Evolutionary conservation across 75 land plant genomes (phyloP).

Genomic region (Picea sitchensis): DNA sequence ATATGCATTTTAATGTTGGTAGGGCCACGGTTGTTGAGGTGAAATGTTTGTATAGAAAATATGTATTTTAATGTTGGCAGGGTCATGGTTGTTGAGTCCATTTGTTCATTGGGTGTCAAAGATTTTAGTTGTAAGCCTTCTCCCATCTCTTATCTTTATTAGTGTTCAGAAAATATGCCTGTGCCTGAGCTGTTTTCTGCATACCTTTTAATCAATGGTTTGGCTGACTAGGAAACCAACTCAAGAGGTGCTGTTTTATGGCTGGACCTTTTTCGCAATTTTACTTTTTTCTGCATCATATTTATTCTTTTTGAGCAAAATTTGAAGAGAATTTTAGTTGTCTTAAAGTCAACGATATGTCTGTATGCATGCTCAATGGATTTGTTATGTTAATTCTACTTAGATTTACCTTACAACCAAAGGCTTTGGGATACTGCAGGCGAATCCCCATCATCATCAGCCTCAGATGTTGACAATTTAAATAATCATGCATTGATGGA

Average conservation of each 20-base stretch:
- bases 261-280: background rate
- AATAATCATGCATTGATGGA: conserved; percentile 51
- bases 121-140: background rate
- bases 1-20: background rate
- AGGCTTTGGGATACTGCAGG: conserved; percentile 34
- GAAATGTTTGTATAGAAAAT: background rate
- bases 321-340: background rate
- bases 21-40: background rate
- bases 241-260: background rate
- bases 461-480: conserved; percentile 91
- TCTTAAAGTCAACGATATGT: background rate
- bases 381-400: background rate
- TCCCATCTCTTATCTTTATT: background rate
- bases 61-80: background rate
- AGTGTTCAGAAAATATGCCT: background rate
- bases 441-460: conserved; percentile 95
- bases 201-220: background rate
- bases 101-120: background rate
- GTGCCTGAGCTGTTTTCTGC: background rate
- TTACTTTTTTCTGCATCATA: background rate
- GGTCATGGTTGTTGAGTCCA: background rate
- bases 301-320: background rate
- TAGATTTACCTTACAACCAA: background rate
- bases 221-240: background rate
- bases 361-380: background rate